phyloP scores from a whole-genome alignment of 306 rosid genomes.

The Dalbergia cochinchinensis region DNA sequence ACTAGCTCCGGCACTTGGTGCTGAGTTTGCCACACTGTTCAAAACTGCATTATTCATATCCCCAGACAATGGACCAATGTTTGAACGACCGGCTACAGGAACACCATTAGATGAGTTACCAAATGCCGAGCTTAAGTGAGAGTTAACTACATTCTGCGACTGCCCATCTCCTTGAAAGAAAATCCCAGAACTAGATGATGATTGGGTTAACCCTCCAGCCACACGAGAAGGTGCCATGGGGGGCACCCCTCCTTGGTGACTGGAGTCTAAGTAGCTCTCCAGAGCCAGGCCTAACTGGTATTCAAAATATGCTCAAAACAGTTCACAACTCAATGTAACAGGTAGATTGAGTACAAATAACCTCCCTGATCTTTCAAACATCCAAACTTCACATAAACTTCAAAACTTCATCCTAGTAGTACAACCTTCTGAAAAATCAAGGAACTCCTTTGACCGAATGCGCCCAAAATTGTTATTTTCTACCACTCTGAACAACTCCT shows the following conservation, averaged over 20 bases:
- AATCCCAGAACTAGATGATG: constrained; percentile 94
- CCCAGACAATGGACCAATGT: constrained; percentile 86
- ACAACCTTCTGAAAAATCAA: constrained; percentile 38
- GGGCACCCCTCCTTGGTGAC: constrained; percentile 77
- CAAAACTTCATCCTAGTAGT: constrained; percentile 39
- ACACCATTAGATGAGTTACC: constrained; percentile 80
- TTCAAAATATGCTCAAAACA: constrained; percentile 36
- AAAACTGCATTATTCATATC: constrained; percentile 85
- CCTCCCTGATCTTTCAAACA: constrained; percentile 26
- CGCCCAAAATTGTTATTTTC: constrained; percentile 42
- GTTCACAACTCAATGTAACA: constrained; percentile 34
- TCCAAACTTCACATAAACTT: constrained; percentile 41
- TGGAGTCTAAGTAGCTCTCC: constrained; percentile 79
- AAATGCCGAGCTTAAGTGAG: constrained; percentile 88
- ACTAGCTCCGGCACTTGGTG: constrained; percentile 96
- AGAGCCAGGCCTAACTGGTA: constrained; percentile 70
- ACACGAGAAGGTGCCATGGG: constrained; percentile 93
- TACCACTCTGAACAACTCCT: constrained; percentile 47
- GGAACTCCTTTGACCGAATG: constrained; percentile 43
- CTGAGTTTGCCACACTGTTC: constrained; percentile 88
- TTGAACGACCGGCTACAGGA: constrained; percentile 82
- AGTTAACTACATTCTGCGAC: constrained; percentile 75
- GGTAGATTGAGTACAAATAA: not conserved
- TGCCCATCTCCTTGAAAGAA: constrained; percentile 98
- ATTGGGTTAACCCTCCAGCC: constrained; percentile 93